Base-by-base conservation (phyloP, 1,284 basidiomycete genomes). In the Athelia psychrophila region DNA sequence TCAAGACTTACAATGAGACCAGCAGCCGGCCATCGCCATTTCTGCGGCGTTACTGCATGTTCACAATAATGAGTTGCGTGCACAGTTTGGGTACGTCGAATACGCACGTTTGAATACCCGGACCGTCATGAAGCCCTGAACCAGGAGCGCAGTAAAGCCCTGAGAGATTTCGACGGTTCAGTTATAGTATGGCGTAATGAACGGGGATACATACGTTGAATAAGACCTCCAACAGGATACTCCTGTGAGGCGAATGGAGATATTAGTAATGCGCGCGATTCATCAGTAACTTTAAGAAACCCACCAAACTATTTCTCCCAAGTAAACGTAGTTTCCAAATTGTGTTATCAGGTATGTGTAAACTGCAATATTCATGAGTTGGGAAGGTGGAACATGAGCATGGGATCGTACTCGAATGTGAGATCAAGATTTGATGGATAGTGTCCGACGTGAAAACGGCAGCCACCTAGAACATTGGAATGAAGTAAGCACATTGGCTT, bases 71-170 rank as follows among this genome's bases (percentile, higher is more conserved):
- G 22, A 16, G 27, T 30, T 30, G 27, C 27, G 13, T 30, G 13
- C 27, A 13, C 13, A 5, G 13, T 51, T 64, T 59, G 16, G 52
- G 45, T 30, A 13, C 27, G 13, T 30, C 13, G 6, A 13, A 13
- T 13, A 30, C 27, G 13, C 5, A 30, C 27, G 13, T 30, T 13
- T 30, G 27, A 30, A 30, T 13, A 30, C 27, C 27, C 27, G 27
- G 27, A 30, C 13, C 13, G 27, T 30, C 27, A 30, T 30, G 27
- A 30, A 30, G 27, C 27, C 13, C 53, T 74, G 73, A 1, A 72
- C 73, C 19, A 71, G 40, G 44, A 75, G 38, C 12, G 69, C 64
- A 2, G 65, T 70, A 42, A 70, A 57, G 12, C 57, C 64, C 62
- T 64, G 50, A 33, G 23, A 35, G 15, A 47, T 38, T 20, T 18